Evolutionary conservation across 2,329 filamentous ascomycete species (phyloP), one percentile per base, ranked within the genome.

Genomic region (Neofusicoccum umdonicola): DNA sequence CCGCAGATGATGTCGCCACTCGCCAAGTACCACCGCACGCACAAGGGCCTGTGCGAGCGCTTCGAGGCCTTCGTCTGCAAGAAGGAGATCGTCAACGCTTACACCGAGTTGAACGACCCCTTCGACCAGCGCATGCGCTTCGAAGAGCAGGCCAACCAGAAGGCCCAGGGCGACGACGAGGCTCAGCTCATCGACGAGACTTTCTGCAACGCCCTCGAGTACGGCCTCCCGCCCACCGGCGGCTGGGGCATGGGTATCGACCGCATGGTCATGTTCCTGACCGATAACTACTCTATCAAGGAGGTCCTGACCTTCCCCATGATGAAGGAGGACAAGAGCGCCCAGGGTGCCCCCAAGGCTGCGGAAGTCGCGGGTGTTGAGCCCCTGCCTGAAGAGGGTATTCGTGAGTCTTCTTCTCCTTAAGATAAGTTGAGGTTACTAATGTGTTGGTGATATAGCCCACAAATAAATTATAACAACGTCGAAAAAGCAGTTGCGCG

Each of bases 221-320:
- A 93, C 74, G 92, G 91, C 70, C 82, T 99, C 66, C 94, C 95
- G 5, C 95, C 95, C 0, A 99, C 95, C 1, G 95, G 92, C 77
- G 95, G 95, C 56, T 99, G 91, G 90, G 95, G 93, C 70, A 92
- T 98, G 87, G 95, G 95, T 69, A 95, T 97, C 70, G 93, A 98
- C 82, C 89, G 94, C 66, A 81, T 96, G 78, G 90, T 93, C 77
- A 96, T 96, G 93, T 96, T 96, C 86, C 81, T 98, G 78, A 97
- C 94, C 56, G 88, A 98, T 80, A 91, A 97, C 81, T 95, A 96
- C 82, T 91, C 87, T 71, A 99, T 99, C 78, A 93, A 95, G 80
- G 95, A 99, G 80, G 94, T 98, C 3, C 81, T 98, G 68, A 88
- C 94, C 8, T 99, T 99, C 87, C 95, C 95, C 11, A 94, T 97